A percentile compares a stretch with the other conserved stretches of the same genome.
Evolutionary conservation across 2,329 filamentous ascomycete genomes (phyloP).

Genomic region (Cadophora luteo-olivacea): DNA sequence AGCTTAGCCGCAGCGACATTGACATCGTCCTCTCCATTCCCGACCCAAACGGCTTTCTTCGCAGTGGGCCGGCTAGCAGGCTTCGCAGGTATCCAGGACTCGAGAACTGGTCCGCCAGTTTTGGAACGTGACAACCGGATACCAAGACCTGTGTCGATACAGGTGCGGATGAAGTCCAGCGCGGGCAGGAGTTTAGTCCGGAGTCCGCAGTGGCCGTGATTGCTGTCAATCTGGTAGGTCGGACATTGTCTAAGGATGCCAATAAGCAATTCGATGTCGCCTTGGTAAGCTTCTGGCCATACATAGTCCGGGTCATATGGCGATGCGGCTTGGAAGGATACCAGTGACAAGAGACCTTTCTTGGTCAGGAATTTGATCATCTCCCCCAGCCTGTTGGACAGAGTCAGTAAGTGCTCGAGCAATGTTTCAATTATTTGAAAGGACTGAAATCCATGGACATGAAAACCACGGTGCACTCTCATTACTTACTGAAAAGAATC

Average conservation of each 20-base stretch:
- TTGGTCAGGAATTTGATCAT: constrained; percentile 74
- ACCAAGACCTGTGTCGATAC: constrained; percentile 51
- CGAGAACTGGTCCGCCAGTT: constrained; percentile 35
- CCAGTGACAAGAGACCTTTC: constrained; percentile 65
- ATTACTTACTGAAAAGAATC: constrained; percentile 69
- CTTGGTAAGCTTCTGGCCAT: constrained; percentile 52
- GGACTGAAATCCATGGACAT: background rate
- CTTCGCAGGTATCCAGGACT: constrained; percentile 35
- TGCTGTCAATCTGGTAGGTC: constrained; percentile 74
- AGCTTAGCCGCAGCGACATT: constrained; percentile 27
- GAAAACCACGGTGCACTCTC: background rate
- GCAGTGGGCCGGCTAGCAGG: background rate
- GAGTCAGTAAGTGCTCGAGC: background rate
- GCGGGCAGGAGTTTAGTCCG: constrained; percentile 69
- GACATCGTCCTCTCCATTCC: constrained; percentile 30
- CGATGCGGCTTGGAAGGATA: constrained; percentile 59
- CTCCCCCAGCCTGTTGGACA: constrained; percentile 52
- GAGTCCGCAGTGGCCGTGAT: constrained; percentile 77
- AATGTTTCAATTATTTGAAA: background rate
- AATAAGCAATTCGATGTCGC: constrained; percentile 68
- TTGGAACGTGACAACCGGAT: constrained; percentile 38
- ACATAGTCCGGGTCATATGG: constrained; percentile 45
- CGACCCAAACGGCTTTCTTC: constrained; percentile 36
- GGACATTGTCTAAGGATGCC: constrained; percentile 69
- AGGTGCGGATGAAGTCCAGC: constrained; percentile 67